Conservation (phyloP, 2,329 filamentous ascomycete genomes). For the Xylariaceae sp. region DNA sequence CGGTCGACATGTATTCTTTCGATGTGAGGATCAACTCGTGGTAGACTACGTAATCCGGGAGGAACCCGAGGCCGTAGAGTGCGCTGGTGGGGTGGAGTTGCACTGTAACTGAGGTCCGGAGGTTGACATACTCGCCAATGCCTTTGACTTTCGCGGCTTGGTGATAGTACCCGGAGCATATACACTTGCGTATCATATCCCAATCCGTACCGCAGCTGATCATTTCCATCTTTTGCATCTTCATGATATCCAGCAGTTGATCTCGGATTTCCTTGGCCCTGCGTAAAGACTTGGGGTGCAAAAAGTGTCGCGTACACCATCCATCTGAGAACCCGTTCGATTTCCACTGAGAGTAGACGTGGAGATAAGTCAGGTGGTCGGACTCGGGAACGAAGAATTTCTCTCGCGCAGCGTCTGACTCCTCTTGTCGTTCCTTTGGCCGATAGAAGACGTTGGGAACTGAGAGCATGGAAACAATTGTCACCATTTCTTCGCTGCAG, state of each 20-base stretch:
- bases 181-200: conserved; percentile 92
- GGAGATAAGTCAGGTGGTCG: conserved; percentile 90
- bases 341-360: conserved; percentile 95
- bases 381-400: conserved; percentile 99
- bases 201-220: conserved; percentile 92
- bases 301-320: conserved; percentile 90
- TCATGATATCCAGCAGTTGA: conserved; percentile 91
- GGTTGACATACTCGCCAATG: conserved; percentile 94
- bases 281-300: conserved; percentile 90
- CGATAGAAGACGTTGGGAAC: conserved; percentile 96
- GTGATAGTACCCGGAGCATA: conserved; percentile 97
- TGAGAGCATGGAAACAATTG: conserved; percentile 95
- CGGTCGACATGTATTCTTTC: conserved; percentile 97
- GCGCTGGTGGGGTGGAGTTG: conserved; percentile 93
- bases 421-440: conserved; percentile 92
- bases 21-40: conserved; percentile 95
- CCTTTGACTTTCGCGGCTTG: conserved; percentile 95
- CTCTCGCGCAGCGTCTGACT: conserved; percentile 90
- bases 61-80: conserved; percentile 85
- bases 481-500: conserved; percentile 96
- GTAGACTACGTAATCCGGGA: conserved; percentile 96
- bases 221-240: conserved; percentile 84
- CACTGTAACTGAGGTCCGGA: conserved; percentile 89
- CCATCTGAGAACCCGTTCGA: conserved; percentile 82
- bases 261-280: conserved; percentile 91